Evolutionary conservation across 805 yeast genomes (phyloP), one percentile per base, ranked within the genome.

Genomic region (Myxozyma melibiosi): DNA sequence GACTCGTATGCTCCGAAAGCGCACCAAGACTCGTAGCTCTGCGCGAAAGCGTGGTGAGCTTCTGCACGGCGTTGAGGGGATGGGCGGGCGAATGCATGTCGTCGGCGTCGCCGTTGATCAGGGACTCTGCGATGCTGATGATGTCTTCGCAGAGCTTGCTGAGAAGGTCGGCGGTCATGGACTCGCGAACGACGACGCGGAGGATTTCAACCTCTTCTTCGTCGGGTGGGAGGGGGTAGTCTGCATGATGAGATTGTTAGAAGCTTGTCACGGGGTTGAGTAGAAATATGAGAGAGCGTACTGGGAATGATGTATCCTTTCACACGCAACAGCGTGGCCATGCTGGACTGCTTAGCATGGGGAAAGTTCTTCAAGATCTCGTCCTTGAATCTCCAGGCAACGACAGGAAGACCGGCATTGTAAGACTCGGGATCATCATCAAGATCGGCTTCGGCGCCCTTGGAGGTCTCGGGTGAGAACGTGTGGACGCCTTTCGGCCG

Each of bases 371-470:
- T 68, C 40, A 73, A 69, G 70, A 90, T 81, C 37, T 76, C 76
- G 50, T 82, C 75, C 2, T 88, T 79, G 65, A 90, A 81, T 68
- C 83, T 83, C 79, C 90, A 90, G 0, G 97, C 86, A 41, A 90
- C 96, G 33, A 90, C 94, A 2, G 97, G 97, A 58, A 90, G 79
- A 1, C 96, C 96, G 1, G 87, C 84, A 66, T 81, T 79, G 74
- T 75, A 90, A 27, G 70, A 71, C 25, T 74, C 75, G 14, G 61
- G 49, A 30, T 57, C 58, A 47, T 55, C 49, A 24, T 45, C 50
- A 24, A 41, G 51, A 2, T 45, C 51, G 34, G 53, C 61, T 35
- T 65, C 66, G 28, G 43, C 58, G 16, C 40, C 46, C 16, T 51
- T 48, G 38, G 53, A 46, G 11, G 47, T 28, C 39, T 53, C 56